Percentiles rank a stretch among this genome's conserved stretches.
Conservation (phyloP, 495 filamentous ascomycete genomes). For the Podospora comata region DNA sequence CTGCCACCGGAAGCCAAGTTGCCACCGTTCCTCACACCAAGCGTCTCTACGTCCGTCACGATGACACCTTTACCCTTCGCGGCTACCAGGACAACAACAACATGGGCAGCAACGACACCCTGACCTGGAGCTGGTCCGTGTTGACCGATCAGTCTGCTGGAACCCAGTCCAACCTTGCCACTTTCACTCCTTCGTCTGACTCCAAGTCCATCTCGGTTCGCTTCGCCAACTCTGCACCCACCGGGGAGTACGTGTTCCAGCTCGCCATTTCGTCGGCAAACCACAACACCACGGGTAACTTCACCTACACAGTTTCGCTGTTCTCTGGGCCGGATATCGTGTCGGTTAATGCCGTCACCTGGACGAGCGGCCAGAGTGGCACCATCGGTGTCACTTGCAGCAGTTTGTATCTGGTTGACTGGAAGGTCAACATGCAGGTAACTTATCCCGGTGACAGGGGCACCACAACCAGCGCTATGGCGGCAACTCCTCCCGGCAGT, state of each 20-base stretch:
- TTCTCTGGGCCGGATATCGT: conserved; percentile 23
- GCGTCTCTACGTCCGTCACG: conserved; percentile 13
- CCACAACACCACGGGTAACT: conserved; percentile 17
- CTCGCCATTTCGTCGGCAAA: conserved; percentile 17
- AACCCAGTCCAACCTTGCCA: conserved; percentile 18
- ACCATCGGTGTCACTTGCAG: conserved; percentile 22
- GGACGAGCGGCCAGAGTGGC: conserved; percentile 22
- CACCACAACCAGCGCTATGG: conserved; percentile 17
- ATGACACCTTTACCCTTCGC: conserved; percentile 23
- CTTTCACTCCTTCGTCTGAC: conserved; percentile 18
- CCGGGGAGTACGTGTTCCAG: conserved; percentile 20
- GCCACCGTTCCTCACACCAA: conserved; percentile 7
- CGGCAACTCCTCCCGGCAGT: conserved; percentile 22
- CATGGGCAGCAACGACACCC: conserved; percentile 11
- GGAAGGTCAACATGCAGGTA: conserved; percentile 22
- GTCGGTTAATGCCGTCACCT: conserved; percentile 13
- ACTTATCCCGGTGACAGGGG: conserved; percentile 24
- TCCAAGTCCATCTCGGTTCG: conserved; percentile 14
- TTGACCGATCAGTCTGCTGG: conserved; percentile 14
- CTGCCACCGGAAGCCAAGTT: background rate
- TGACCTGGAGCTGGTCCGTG: conserved; percentile 22
- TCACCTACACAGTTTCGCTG: conserved; percentile 16
- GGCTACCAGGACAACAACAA: conserved; percentile 20
- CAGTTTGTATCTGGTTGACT: conserved; percentile 22
- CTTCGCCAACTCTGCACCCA: conserved; percentile 16